Evolutionary conservation across 2,329 filamentous ascomycete species (phyloP).

Genomic region (Cladophialophora psammophila): DNA sequence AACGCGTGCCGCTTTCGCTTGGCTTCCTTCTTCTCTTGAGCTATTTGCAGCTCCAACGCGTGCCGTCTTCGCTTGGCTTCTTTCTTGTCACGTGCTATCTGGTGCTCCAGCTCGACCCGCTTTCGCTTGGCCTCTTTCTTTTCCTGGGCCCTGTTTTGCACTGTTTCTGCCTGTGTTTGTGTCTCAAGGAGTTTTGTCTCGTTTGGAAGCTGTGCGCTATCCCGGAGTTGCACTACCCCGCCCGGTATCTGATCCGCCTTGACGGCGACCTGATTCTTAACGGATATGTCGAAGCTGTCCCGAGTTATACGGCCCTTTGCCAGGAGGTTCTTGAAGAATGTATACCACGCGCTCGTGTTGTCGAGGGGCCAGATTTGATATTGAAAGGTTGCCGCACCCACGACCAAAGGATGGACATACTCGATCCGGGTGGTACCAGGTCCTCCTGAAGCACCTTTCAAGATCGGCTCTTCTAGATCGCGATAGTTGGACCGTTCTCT

Average conservation of each 20-base stretch:
- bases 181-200: background rate
- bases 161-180: background rate
- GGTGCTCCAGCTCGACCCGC: background rate
- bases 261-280: background rate
- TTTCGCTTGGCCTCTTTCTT: constrained; percentile 2
- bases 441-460: constrained; percentile 37
- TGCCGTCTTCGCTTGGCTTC: constrained; percentile 4
- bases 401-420: constrained; percentile 42
- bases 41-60: constrained; percentile 7
- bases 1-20: background rate
- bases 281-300: background rate
- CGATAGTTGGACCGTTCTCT: constrained; percentile 41
- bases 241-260: too few species aligned
- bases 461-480: constrained; percentile 42
- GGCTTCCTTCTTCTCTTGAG: constrained; percentile 8
- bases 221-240: background rate
- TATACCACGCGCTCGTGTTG: constrained; percentile 34
- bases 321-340: constrained; percentile 3
- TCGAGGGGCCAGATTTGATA: constrained; percentile 43
- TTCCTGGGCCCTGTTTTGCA: background rate
- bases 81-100: constrained; percentile 2
- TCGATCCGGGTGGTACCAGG: constrained; percentile 38
- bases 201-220: background rate
- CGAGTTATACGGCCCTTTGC: background rate
- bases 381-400: constrained; percentile 40